Conservation (phyloP, 352 stramenopile species). For the Globisporangium nagaii region DNA sequence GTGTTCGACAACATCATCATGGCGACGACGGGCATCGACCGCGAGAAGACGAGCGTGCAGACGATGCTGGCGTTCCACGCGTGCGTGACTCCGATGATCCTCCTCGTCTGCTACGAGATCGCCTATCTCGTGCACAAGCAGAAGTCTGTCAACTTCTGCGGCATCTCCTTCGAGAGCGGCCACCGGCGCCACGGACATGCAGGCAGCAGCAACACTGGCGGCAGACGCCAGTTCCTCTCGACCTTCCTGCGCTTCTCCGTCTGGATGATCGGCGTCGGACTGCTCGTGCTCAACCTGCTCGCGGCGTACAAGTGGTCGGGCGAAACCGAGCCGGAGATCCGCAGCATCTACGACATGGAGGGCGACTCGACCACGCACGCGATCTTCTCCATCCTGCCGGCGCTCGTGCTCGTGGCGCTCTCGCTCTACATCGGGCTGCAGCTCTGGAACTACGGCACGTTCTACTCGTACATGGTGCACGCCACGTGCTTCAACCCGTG, state of each 20-base stretch:
- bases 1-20: slow-evolving; percentile 80
- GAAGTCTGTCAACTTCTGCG: slow-evolving; percentile 88
- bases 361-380: slow-evolving; percentile 50
- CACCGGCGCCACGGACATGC: slow-evolving; percentile 37
- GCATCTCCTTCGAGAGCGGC: slow-evolving; percentile 82
- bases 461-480: slow-evolving; percentile 83
- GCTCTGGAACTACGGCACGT: slow-evolving; percentile 83
- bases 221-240: slow-evolving; percentile 31
- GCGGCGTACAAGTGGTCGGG: slow-evolving; percentile 59
- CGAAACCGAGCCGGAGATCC: slow-evolving; percentile 32
- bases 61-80: slow-evolving; percentile 79
- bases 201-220: not conserved
- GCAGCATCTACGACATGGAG: slow-evolving; percentile 70
- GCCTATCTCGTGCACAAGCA: slow-evolving; percentile 89
- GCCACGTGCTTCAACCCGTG: slow-evolving; percentile 84
- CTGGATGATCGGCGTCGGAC: slow-evolving; percentile 51
- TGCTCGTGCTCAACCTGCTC: slow-evolving; percentile 69
- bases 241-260: slow-evolving; percentile 61
- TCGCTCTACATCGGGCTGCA: slow-evolving; percentile 69
- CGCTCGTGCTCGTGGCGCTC: slow-evolving; percentile 59
- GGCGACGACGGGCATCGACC: slow-evolving; percentile 69
- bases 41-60: slow-evolving; percentile 39
- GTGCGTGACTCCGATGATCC: slow-evolving; percentile 77
- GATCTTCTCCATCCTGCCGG: slow-evolving; percentile 57
- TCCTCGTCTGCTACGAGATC: slow-evolving; percentile 87